Percentiles rank a stretch among this genome's conserved stretches.
phyloP scores from a whole-genome alignment of 768 basidiomycete genomes.

The Lactarius vividus region DNA sequence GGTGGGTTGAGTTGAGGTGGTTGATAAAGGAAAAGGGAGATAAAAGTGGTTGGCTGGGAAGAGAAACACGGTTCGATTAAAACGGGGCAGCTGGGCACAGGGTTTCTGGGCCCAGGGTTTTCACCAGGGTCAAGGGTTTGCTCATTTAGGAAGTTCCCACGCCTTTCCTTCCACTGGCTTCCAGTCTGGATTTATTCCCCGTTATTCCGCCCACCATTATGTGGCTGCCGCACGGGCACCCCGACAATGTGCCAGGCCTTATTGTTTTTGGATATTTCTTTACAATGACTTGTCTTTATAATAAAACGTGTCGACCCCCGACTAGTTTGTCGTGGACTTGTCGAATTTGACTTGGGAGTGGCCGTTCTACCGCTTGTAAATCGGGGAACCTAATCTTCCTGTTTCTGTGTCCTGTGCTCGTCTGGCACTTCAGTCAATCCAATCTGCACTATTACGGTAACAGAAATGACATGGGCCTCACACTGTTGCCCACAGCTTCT shows the following conservation, averaged over 20 bases:
- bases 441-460: conserved; percentile 13
- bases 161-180: conserved; percentile 4
- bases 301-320: background rate
- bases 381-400: conserved; percentile 18
- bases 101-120: conserved; percentile 30
- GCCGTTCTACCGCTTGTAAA: background rate
- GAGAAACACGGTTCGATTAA: conserved; percentile 26
- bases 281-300: background rate
- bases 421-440: background rate
- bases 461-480: background rate
- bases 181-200: conserved; percentile 12
- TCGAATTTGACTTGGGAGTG: background rate
- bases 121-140: conserved; percentile 28
- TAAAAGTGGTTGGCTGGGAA: conserved; percentile 25
- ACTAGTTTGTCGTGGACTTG: background rate
- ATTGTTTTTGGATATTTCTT: background rate
- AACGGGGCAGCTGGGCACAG: conserved; percentile 31
- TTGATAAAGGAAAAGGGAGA: conserved; percentile 26
- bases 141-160: conserved; percentile 25
- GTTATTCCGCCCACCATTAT: conserved; percentile 8
- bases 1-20: conserved; percentile 20
- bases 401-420: conserved; percentile 6
- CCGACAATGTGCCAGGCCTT: background rate
- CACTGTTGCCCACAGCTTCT: background rate
- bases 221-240: background rate